Evolutionary conservation across 257 asterid genomes (phyloP), one percentile per base, ranked within the genome.

Genomic region (Plectranthus barbatus): DNA sequence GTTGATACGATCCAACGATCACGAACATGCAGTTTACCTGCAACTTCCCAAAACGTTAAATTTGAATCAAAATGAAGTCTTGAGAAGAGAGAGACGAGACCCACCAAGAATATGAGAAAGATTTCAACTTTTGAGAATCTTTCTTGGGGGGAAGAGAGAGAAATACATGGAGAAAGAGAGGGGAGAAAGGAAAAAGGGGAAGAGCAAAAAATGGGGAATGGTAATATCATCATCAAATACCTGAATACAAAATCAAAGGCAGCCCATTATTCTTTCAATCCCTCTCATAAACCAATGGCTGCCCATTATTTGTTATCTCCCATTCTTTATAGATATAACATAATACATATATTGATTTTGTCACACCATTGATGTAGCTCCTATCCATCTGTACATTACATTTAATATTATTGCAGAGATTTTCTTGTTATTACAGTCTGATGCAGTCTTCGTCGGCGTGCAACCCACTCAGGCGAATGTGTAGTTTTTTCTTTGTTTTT

Each of bases 21-120:
- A 42, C 72, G 80, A 70, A 73, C 82, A 62, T 79, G 79, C 76
- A 64, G 59, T 72, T 60, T 67, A 60, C 76, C 80, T 81, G 54
- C 80, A 74, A 53, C 50, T 42, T 40, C 50, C 26, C n/a, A n/a
- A n/a, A n/a, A n/a, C n/a, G n/a, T n/a, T n/a, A n/a, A n/a, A n/a
- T n/a, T n/a, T n/a, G n/a, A n/a, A n/a, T n/a, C n/a, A n/a, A 48
- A 23, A 65, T 26, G 31, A n/a, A 26, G 31, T 26, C 31, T 26
- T 26, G 31, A 26, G 31, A 14, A 29, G 51, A 40, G 18, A 62
- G 1, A 48, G 39, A 49, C 11, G 6, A 23, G 11, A 60, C 69
- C 69, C 59, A 72, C 51, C 66, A 72, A 72, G 64, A 55, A 49
- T 57, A 64, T 57, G 68, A 64, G 45, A 49, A 56, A 58, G 66